Evolutionary conservation across 2,329 filamentous ascomycete genomes (phyloP), one percentile per base, ranked within the genome.

Genomic region (Diplodia corticola): DNA sequence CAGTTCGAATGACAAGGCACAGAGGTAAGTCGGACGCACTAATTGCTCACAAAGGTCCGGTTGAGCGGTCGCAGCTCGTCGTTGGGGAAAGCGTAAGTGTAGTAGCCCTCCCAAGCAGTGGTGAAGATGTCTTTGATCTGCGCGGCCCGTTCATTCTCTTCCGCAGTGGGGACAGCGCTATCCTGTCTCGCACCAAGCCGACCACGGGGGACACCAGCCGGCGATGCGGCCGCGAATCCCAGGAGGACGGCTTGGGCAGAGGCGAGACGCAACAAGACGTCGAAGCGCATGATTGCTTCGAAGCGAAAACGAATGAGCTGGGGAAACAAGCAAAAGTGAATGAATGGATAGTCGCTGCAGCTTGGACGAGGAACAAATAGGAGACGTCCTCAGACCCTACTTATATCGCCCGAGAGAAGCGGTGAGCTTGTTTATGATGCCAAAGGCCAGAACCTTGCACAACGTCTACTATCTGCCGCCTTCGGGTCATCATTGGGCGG

Each of bases 1-100:
- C 30, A 55, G 24, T 44, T 17, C 26, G 1, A 44, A 30, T 67
- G 20, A 5, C 55, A 71, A 51, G 17, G 59, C 20, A 17, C 1
- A 13, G 46, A 17, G 5, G 33, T 6, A 61, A 3, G 12, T 30
- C 24, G 35, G 15, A 73, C 80, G 69, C 79, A 92, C 91, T 90
- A 85, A 64, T 91, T 90, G 75, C 96, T 88, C 28, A 82, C 81
- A 67, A 80, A 89, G 0, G 78, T 78, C 69, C 91, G 91, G 48
- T 83, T 85, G 13, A 91, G 81, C 0, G 92, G 91, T 68, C 81
- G 82, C 12, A 96, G 80, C 53, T 91, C 91, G 75, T 96, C 92
- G 70, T 91, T 86, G 1, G 90, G 90, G 68, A 91, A 93, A 0
- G 91, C 91, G 77, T 91, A 86, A 77, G 86, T 80, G 72, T 86